A percentile compares a stretch with the other conserved stretches of the same genome.
phyloP scores from a whole-genome alignment of 306 rosid species.

The Ceratonia siliqua region DNA sequence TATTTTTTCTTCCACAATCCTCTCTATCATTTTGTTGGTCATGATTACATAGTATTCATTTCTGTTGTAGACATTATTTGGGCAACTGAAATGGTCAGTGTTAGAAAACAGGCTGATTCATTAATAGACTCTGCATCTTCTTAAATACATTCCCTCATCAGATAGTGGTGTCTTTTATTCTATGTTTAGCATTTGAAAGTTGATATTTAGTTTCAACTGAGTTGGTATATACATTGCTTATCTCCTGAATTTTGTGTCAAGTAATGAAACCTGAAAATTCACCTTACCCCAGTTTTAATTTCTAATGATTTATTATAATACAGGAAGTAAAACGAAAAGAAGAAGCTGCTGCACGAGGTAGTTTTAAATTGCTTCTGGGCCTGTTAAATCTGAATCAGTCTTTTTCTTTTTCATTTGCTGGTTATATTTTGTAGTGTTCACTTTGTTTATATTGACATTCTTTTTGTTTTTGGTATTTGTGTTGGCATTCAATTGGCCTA shows the following conservation, averaged over 20 bases:
- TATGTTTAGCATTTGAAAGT: not conserved
- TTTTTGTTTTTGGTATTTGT: not conserved
- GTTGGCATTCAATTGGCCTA: constrained; percentile 24
- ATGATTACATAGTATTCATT: not conserved
- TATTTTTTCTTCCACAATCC: constrained; percentile 5
- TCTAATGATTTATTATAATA: constrained; percentile 31
- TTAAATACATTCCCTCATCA: constrained; percentile 8
- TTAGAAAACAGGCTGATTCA: constrained; percentile 21
- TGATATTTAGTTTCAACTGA: constrained; percentile 3
- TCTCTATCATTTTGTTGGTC: no score
- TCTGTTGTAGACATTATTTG: constrained; percentile 9
- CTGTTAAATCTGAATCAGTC: not conserved
- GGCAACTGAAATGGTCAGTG: not conserved
- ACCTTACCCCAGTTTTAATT: constrained; percentile 9
- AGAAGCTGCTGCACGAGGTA: constrained; percentile 91
- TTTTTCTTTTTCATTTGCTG: not conserved
- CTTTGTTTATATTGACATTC: not conserved
- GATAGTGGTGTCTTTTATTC: not conserved
- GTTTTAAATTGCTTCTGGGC: not conserved
- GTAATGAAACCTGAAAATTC: constrained; percentile 12
- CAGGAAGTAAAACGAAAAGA: constrained; percentile 79
- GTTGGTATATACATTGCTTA: not conserved
- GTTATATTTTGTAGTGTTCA: not conserved
- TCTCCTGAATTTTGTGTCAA: not conserved
- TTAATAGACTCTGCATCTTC: not conserved